Evolutionary conservation across 495 filamentous ascomycete genomes (phyloP).

Genomic region (Clohesyomyces aquaticus): DNA sequence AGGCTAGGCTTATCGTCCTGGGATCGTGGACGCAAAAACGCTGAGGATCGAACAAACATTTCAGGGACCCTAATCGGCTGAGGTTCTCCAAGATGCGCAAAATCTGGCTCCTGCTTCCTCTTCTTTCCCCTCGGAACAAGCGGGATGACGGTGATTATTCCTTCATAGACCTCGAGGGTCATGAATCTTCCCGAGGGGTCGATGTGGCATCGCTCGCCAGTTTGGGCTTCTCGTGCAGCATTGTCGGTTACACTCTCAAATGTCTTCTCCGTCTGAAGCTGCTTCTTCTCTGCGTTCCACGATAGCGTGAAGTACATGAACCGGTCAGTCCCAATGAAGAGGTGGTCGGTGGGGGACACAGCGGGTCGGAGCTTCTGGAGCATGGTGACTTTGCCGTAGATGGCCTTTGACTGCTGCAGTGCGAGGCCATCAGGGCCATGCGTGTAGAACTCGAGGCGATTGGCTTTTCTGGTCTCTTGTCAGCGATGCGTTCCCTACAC

Average conservation of each 20-base stretch:
- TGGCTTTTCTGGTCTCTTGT: slow-evolving; percentile 82
- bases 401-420: slow-evolving; percentile 62
- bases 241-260: slow-evolving; percentile 78
- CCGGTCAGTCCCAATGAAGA: slow-evolving; percentile 90
- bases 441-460: slow-evolving; percentile 83
- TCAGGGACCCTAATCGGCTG: slow-evolving; percentile 79
- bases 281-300: slow-evolving; percentile 70
- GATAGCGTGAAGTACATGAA: slow-evolving; percentile 85
- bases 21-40: slow-evolving; percentile 65
- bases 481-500: not conserved
- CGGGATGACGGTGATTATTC: slow-evolving; percentile 75
- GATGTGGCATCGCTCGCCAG: slow-evolving; percentile 73
- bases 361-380: slow-evolving; percentile 79
- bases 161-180: slow-evolving; percentile 86
- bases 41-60: slow-evolving; percentile 79
- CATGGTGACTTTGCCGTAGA: slow-evolving; percentile 86
- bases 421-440: slow-evolving; percentile 62
- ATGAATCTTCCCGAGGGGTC: slow-evolving; percentile 83
- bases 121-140: slow-evolving; percentile 67
- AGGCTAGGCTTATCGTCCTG: slow-evolving; percentile 67
- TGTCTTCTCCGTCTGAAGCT: slow-evolving; percentile 68
- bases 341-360: slow-evolving; percentile 74
- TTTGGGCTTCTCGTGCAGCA: slow-evolving; percentile 76
- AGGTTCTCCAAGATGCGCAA: slow-evolving; percentile 67
- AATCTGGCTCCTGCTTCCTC: slow-evolving; percentile 53